A percentile compares a stretch with the other conserved stretches of the same genome.
Conservation (phyloP, 1,284 basidiomycete species). For the Trichosporon faecale region DNA sequence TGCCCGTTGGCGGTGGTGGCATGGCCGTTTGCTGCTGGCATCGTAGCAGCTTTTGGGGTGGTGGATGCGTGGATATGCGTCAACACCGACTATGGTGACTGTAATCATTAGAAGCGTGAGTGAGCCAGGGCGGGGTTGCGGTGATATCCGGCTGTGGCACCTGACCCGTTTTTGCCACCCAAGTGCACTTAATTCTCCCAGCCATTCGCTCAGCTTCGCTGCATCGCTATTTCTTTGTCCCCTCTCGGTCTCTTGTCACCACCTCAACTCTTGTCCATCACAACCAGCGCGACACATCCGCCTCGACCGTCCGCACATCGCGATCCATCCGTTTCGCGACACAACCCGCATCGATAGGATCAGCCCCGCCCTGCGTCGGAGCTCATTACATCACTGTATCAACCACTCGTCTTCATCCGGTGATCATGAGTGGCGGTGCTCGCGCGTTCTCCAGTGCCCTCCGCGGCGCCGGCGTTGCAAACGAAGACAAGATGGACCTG, state of each 20-base stretch:
- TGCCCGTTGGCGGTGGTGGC: conserved; percentile 35
- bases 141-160: conserved; percentile 9
- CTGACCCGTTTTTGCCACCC: not conserved
- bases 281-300: not conserved
- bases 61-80: not conserved
- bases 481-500: conserved; percentile 1
- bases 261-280: not conserved
- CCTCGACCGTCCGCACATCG: not conserved
- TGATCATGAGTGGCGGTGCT: not conserved
- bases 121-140: conserved; percentile 7
- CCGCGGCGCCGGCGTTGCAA: not conserved
- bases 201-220: not conserved
- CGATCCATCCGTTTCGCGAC: not conserved
- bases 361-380: not conserved
- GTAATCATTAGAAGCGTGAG: not conserved
- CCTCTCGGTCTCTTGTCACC: not conserved
- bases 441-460: conserved; percentile 2
- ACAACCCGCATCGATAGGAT: not conserved
- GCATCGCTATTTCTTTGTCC: not conserved
- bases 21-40: conserved; percentile 15
- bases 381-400: not conserved
- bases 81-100: not conserved
- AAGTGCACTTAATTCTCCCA: not conserved
- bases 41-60: conserved; percentile 4
- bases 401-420: not conserved